Conservation (phyloP, 2,329 filamentous ascomycete genomes). For the Acrocalymma vagum region DNA sequence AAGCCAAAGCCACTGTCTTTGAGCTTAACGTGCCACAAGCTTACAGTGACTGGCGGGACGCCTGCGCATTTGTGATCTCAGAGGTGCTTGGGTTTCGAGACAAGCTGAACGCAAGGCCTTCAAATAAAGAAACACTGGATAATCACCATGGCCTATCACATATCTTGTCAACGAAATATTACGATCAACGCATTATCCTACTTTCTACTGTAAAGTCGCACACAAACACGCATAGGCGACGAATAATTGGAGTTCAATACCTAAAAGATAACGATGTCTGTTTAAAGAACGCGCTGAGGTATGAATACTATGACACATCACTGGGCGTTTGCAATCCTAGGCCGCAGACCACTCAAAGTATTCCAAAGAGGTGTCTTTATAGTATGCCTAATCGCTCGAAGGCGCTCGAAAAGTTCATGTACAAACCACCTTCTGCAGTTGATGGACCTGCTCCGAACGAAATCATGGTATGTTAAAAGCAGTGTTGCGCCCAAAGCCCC, state of each 20-base stretch:
- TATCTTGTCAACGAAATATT: constrained; percentile 5
- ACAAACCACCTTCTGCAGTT: constrained; percentile 36
- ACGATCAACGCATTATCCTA: constrained; percentile 34
- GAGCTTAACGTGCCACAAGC: constrained; percentile 56
- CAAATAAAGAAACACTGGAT: constrained; percentile 17
- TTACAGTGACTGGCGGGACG: constrained; percentile 61
- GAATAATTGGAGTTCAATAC: constrained; percentile 27
- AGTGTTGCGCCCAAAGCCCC: too few species aligned
- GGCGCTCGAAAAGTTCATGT: constrained; percentile 52
- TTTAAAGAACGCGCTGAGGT: constrained; percentile 56
- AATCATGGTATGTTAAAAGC: constrained; percentile 63
- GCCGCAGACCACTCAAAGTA: constrained; percentile 18
- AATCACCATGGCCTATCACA: constrained; percentile 16
- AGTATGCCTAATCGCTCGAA: constrained; percentile 42
- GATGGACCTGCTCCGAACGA: constrained; percentile 56
- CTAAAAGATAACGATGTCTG: constrained; percentile 51
- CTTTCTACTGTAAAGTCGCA: constrained; percentile 51
- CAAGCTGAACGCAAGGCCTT: background rate
- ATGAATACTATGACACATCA: constrained; percentile 37
- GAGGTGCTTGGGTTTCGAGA: constrained; percentile 45
- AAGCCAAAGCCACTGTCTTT: constrained; percentile 60
- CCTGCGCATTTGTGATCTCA: constrained; percentile 52
- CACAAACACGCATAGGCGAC: constrained; percentile 43
- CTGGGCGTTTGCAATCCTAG: constrained; percentile 21
- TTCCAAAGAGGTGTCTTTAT: constrained; percentile 51